Evolutionary conservation across 129 eudicot genomes (phyloP), one percentile per base, ranked within the genome.

Genomic region (Ambrosia artemisiifolia): DNA sequence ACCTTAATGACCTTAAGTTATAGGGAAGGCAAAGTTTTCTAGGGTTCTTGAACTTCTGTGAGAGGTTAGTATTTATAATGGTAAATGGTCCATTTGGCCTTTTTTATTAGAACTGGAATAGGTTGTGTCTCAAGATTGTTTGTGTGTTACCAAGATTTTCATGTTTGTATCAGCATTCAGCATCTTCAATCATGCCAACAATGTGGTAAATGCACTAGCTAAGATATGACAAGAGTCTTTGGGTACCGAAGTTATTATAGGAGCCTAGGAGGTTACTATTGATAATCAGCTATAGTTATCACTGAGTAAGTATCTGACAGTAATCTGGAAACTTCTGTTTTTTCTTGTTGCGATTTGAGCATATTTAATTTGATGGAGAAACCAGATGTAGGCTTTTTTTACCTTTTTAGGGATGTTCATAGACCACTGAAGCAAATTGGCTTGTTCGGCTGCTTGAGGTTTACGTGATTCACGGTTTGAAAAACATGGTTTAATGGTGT

Each of bases 141-240:
- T 50, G 28, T 55, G 12, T 55, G 49, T n/a, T 55, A 16, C 33
- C 46, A 43, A 72, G 11, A 55, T 19, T 56, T 71, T 71, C 66
- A 38, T 55, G 75, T 24, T 19, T 59, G 49, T 61, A 3, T 42
- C 32, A 30, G 20, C 36, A 56, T 3, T 42, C 32, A 30, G 20
- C 36, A 56, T 3, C 34, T 56, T 20, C 63, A 24, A 10, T 56
- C 20, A 56, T 10, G 34, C 7, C 14, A 24, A 56, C 63, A 56
- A 20, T 24, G 35, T 14, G 3, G 63, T 24, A 56, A 56, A 20
- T 56, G 35, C 7, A 24, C 34, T 68, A 32, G 32, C 19, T 68
- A 33, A 32, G 61, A n/a, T 49, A 68, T 68, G 47, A 8, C 61
- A 68, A 13, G 32, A 33, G 65, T 32, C 65, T 60, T 60, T 4